Base-by-base conservation (phyloP, 2,329 filamentous ascomycete genomes). In the Metarhizium humberi region DNA sequence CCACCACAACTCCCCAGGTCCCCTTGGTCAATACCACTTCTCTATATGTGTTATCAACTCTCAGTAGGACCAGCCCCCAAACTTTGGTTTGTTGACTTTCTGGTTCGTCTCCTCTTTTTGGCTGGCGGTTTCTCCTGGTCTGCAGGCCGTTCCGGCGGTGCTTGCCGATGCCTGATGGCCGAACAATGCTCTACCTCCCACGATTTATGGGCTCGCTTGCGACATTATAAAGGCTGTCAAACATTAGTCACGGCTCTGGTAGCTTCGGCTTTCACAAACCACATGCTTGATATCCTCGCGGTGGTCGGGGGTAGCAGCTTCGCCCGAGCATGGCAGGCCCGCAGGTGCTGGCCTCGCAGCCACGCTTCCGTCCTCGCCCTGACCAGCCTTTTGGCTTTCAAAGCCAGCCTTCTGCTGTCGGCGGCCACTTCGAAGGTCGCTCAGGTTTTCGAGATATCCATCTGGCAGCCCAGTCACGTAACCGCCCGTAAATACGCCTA, bases 401-500 rank as follows among this genome's bases (percentile, higher is more conserved):
- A 54, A 6, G 40, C 38, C 32, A 81, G 86, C 69, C 89, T 85
- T 50, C 86, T 45, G 42, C 18, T 18, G 16, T 6, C 42, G 42
- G 14, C 42, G 18, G 42, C 42, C 87, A 25, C 45, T 20, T 53
- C 89, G 79, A 18, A 91, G 72, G 56, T 79, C 75, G 70, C 89
- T 86, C 5, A 95, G 77, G 64, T 90, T 88, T 61, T 89, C 83
- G 62, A 96, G 94, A 73, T 96, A 96, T 42, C 81, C 85, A 6
- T 85, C 79, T 1, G 86, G 81, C 2, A 96, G 87, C 0, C 84
- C 83, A 0, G 92, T 96, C 58, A 89, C 78, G 70, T 96, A 96
- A 60, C 85, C 83, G 49, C 92, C 92, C 66, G 85, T 90, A 74
- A 97, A 96, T 8, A 96, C 92, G 54, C 92, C 92, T 2, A 95